Base-by-base conservation (phyloP, 345 rosid species). In the Microthlaspi erraticum region DNA sequence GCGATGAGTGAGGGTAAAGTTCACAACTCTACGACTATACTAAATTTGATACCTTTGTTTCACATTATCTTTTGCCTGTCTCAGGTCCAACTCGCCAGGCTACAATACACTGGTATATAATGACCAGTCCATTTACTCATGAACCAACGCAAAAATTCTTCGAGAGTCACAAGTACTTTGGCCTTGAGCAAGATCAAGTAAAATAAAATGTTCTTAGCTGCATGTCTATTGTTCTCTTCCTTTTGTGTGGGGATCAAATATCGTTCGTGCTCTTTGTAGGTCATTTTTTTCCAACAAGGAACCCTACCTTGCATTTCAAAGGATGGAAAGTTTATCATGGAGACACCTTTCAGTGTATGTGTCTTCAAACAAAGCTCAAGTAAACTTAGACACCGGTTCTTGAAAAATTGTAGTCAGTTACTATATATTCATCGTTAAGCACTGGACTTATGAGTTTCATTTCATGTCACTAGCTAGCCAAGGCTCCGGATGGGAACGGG, bases 401-500 rank as follows among this genome's bases (percentile, higher is more conserved):
- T 53, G 33, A 33, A 16, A 16, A 16, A 52, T 50, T 68, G 9
- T 45, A 45, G 5, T 68, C 46, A 17, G 29, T 46, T 55, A 55
- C n/a, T 44, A 14, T 50, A 1, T 39, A 26, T 8, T 6, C 68
- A 26, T 26, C 29, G 4, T 31, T 45, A 50, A 23, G 13, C 32
- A 37, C 61, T 33, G 8, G 10, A 36, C 63, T 70, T 62, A 48
- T 49, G 55, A 49, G 62, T 48, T 76, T 76, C 66, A 32, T 41
- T 83, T 73, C 74, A 37, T 69, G 60, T 42, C 51, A 59, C 23
- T 82, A 92, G 99, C 88, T 95, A 55, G 93, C 99, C 53, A 95
- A 88, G 80, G 88, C 97, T 83, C 98, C 99, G 6, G 98, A 92
- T 81, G 98, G 99, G 50, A 94, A 94, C 75, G 98, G 98, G 65